A percentile compares a stretch with the other conserved stretches of the same genome.
phyloP scores from a whole-genome alignment of 805 yeast genomes.

The Candida adriatica region DNA sequence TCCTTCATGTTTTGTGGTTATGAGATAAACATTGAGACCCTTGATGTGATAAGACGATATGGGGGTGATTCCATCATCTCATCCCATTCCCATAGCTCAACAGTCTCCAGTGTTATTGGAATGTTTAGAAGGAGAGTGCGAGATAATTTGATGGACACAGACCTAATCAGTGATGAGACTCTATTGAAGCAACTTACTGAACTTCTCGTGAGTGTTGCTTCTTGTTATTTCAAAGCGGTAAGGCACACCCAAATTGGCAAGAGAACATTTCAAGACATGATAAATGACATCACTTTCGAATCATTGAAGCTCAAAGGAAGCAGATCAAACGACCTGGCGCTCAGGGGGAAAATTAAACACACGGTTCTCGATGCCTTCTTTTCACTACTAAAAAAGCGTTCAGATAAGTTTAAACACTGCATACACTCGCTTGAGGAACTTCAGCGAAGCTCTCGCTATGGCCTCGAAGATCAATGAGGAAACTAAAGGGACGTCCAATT shows the following conservation, averaged over 20 bases:
- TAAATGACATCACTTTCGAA: conserved; percentile 1
- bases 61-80: conserved; percentile 15
- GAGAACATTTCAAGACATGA: conserved; percentile 5
- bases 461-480: too few relatives aligned
- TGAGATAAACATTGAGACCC: conserved; percentile 25
- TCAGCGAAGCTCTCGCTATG: too few relatives aligned
- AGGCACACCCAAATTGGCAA: conserved; percentile 1
- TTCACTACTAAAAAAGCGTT: conserved; percentile 7
- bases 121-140: conserved; percentile 28
- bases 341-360: background rate
- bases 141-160: conserved; percentile 23
- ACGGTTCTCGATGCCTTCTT: conserved; percentile 10
- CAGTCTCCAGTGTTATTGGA: conserved; percentile 9
- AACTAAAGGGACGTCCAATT: background rate
- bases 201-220: conserved; percentile 15
- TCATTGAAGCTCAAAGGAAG: conserved; percentile 1
- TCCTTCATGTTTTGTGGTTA: conserved; percentile 37
- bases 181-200: conserved; percentile 17
- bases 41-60: conserved; percentile 31
- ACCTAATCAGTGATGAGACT: conserved; percentile 16
- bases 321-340: background rate
- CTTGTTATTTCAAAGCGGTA: conserved; percentile 11
- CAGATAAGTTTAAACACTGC: conserved; percentile 11
- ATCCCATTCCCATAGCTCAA: conserved; percentile 7
- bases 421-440: conserved; percentile 2